phyloP scores from a whole-genome alignment of 2,329 filamentous ascomycete species.

The Beauveria asiatica region DNA sequence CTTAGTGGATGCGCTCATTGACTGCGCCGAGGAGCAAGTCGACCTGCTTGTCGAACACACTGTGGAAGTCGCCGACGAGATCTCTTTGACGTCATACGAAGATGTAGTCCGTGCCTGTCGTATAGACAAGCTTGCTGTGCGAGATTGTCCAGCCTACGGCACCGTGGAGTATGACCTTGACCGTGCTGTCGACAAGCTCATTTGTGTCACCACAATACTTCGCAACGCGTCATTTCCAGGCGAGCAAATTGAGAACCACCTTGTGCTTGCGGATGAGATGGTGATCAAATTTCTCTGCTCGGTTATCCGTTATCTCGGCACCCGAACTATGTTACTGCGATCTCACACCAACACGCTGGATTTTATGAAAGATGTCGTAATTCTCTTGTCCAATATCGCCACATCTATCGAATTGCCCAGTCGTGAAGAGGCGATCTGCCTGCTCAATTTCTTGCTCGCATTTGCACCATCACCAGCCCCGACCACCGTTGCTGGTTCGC shows the following conservation, averaged over 20 bases:
- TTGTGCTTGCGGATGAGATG: conserved; percentile 61
- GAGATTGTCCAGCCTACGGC: conserved; percentile 66
- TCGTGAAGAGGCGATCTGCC: conserved; percentile 76
- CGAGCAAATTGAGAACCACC: conserved; percentile 55
- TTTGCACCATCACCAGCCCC: conserved; percentile 79
- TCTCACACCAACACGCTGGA: conserved; percentile 80
- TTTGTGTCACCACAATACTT: conserved; percentile 86
- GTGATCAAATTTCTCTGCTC: conserved; percentile 79
- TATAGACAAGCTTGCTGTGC: conserved; percentile 61
- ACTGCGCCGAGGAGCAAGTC: conserved; percentile 84
- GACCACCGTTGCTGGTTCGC: conserved; percentile 41
- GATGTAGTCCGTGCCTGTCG: conserved; percentile 75
- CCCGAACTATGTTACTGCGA: conserved; percentile 76
- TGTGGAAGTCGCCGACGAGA: conserved; percentile 76
- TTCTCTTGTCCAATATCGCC: conserved; percentile 82
- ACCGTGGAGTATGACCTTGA: conserved; percentile 74
- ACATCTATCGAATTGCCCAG: conserved; percentile 72
- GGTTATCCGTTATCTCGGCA: conserved; percentile 79
- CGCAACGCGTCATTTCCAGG: conserved; percentile 84
- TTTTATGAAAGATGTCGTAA: conserved; percentile 93
- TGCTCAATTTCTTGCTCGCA: conserved; percentile 81
- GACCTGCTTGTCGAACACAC: conserved; percentile 79
- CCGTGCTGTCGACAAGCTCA: conserved; percentile 73
- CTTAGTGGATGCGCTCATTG: conserved; percentile 75
- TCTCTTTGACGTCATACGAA: conserved; percentile 78